Evolutionary conservation across 805 yeast genomes (phyloP).

Genomic region (Spathaspora hagerdaliae): DNA sequence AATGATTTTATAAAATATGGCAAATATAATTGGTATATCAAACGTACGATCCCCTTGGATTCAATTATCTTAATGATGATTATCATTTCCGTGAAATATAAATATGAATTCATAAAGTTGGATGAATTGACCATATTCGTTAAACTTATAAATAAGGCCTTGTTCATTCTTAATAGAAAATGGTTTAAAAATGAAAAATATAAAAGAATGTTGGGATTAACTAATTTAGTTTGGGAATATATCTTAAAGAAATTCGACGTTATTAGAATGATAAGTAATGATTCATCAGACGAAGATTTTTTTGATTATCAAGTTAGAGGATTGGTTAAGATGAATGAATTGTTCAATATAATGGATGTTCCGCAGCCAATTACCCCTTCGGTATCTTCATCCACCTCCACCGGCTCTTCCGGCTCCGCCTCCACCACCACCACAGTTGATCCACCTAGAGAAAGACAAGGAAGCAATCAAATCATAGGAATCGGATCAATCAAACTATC

Average conservation of each 20-base stretch:
- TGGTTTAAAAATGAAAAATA: slow-evolving; percentile 46
- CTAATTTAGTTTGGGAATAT: slow-evolving; percentile 41
- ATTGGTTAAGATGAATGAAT: slow-evolving; percentile 35
- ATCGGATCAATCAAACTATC: not conserved
- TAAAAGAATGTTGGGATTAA: slow-evolving; percentile 41
- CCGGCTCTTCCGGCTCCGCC: no score
- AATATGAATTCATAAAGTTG: slow-evolving; percentile 35
- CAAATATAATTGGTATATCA: slow-evolving; percentile 57
- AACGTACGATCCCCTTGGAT: slow-evolving; percentile 59
- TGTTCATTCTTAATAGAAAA: slow-evolving; percentile 39
- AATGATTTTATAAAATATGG: slow-evolving; percentile 51
- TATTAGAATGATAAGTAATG: slow-evolving; percentile 21
- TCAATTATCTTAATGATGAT: slow-evolving; percentile 50
- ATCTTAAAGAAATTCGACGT: slow-evolving; percentile 34
- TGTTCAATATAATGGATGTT: slow-evolving; percentile 40
- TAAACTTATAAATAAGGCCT: slow-evolving; percentile 37
- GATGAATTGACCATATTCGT: slow-evolving; percentile 36
- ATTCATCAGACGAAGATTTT: slow-evolving; percentile 21
- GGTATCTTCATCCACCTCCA: no score
- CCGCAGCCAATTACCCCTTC: slow-evolving; percentile 40
- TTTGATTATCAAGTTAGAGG: slow-evolving; percentile 40
- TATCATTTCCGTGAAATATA: slow-evolving; percentile 50
- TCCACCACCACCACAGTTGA: no score
- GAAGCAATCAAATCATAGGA: not conserved
- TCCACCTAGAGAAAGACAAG: not conserved